Base-by-base conservation (phyloP, 2,329 filamentous ascomycete genomes). In the Fusarium floridanum region DNA sequence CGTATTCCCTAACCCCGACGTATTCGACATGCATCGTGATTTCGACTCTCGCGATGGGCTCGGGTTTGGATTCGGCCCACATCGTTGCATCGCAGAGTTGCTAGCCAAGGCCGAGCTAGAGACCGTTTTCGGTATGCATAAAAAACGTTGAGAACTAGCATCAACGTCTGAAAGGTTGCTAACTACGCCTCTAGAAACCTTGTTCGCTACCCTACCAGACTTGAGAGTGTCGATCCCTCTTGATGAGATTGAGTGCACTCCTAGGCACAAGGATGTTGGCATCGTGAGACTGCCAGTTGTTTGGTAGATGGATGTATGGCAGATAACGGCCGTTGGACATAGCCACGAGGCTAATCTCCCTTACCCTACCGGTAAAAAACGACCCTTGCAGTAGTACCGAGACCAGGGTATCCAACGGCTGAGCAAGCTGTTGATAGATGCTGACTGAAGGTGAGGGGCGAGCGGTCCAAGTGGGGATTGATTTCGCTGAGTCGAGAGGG, bases 41-140 rank as follows among this genome's bases (percentile, higher is more conserved):
- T 76, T 73, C 27, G 61, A 45, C 4, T 55, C 71, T 5, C 77
- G 83, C 56, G 80, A 84, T 53, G 82, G 82, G 0, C 79, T 87
- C 14, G 86, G 86, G 0, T 88, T 83, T 75, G 86, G 86, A 0
- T 88, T 82, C 71, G 86, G 86, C 1, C 80, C 82, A 16, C 86
- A 87, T 72, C 78, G 85, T 12, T 88, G 86, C 75, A 80, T 87
- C 27, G 86, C 85, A 6, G 86, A 88, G 73, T 79, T 80, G 48
- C 76, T 88, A 11, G 83, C 86, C 5, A 82, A 83, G 60, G 78
- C 82, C 0, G 86, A 88, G 73, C 74, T 88, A 61, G 82, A 81
- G 56, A 79, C 81, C 67, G 85, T 85, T 2, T 87, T 87, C 76
- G 76, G 83, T 85, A 72, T 81, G 83, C 79, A 53, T 11, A 34